Percentiles rank a stretch among this genome's conserved stretches.
Conservation (phyloP, 192 early-diverging fungal genomes). For the Backusella australiensis region DNA sequence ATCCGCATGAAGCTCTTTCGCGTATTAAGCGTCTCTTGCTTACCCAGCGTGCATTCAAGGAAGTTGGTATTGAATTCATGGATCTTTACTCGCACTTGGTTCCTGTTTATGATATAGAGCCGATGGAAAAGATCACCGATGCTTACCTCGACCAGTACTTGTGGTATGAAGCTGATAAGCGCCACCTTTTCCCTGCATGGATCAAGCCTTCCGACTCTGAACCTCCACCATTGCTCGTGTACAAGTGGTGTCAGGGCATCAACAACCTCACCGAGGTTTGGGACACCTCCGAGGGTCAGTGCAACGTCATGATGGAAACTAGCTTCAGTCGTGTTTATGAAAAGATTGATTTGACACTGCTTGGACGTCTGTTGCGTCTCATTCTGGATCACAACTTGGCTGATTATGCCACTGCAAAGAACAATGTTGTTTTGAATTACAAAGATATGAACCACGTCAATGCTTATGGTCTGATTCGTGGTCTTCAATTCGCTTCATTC, state of each 20-base stretch:
- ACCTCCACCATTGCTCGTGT: conserved; percentile 93
- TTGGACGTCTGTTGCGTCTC: conserved; percentile 89
- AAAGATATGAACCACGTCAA: conserved; percentile 99
- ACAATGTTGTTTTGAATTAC: conserved; percentile 96
- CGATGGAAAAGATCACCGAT: conserved; percentile 99
- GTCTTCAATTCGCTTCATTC: conserved; percentile 96
- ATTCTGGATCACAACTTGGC: conserved; percentile 99
- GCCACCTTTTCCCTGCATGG: conserved; percentile 98
- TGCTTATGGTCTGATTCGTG: conserved; percentile 93
- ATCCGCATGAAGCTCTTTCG: conserved; percentile 82
- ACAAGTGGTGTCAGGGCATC: conserved; percentile 98
- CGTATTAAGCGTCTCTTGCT: conserved; percentile 95
- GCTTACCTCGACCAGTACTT: conserved; percentile 99
- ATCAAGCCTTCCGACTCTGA: conserved; percentile 98
- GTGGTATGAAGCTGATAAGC: conserved; percentile 99
- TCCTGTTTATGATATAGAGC: conserved; percentile 97
- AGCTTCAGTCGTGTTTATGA: conserved; percentile 90
- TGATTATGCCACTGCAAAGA: conserved; percentile 99
- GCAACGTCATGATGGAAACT: conserved; percentile 97
- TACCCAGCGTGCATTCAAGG: conserved; percentile 98
- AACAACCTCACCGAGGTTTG: conserved; percentile 97
- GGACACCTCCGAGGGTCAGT: conserved; percentile 88
- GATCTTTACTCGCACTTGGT: conserved; percentile 96
- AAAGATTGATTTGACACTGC: conserved; percentile 96
- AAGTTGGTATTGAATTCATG: conserved; percentile 99